Evolutionary conservation across 169 alveolate genomes (phyloP).

Genomic region (Cryptosporidium sp.): DNA sequence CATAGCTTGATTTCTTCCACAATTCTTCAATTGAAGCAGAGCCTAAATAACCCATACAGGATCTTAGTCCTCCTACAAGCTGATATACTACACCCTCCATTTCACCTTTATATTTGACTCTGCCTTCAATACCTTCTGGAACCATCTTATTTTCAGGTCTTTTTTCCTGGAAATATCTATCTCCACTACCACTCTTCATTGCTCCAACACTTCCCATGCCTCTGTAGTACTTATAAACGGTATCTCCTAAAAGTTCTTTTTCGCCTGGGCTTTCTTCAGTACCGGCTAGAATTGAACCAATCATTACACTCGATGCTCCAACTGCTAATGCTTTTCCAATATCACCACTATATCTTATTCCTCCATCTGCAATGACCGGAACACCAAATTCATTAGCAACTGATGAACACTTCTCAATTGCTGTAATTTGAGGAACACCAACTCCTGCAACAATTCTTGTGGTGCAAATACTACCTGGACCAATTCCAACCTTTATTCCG

Average conservation of each 20-base stretch:
- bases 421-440: conserved; percentile 79
- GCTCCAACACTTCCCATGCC: conserved; percentile 93
- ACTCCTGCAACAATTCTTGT: conserved; percentile 87
- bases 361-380: conserved; percentile 95
- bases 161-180: conserved; percentile 72
- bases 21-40: not conserved
- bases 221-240: conserved; percentile 85
- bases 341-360: conserved; percentile 93
- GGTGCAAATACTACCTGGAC: conserved; percentile 96
- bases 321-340: conserved; percentile 91
- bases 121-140: conserved; percentile 34
- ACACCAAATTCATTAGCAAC: conserved; percentile 77
- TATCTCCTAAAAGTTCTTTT: conserved; percentile 88
- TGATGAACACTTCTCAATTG: conserved; percentile 66
- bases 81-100: conserved; percentile 12
- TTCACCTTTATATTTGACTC: conserved; percentile 14
- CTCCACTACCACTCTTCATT: conserved; percentile 80
- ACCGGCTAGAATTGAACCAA: conserved; percentile 92
- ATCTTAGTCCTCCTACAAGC: conserved; percentile 17
- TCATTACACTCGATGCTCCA: conserved; percentile 94
- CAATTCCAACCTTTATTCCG: conserved; percentile 92
- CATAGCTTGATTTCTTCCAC: conserved; percentile 7
- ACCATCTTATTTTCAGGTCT: conserved; percentile 13
- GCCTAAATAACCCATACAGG: conserved; percentile 32
- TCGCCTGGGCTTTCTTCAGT: conserved; percentile 95